Evolutionary conservation across 23 red algal genomes (phyloP).

Genomic region (Gracilaria vermiculophylla): DNA sequence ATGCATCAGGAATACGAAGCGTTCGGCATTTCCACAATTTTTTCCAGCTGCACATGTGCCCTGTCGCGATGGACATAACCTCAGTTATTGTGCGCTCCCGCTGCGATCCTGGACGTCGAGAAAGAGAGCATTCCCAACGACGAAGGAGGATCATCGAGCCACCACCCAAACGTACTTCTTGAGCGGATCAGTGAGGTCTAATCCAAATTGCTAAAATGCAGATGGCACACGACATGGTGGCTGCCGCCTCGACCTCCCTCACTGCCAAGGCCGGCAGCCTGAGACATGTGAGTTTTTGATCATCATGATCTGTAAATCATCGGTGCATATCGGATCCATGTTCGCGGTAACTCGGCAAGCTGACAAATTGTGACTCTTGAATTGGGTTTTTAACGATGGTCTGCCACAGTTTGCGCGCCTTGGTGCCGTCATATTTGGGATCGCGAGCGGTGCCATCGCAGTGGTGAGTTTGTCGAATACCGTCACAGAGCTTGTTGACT

Average conservation of each 20-base stretch:
- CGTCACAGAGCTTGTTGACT: too few relatives aligned
- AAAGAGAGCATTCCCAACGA: too few relatives aligned
- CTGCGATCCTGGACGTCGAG: too few relatives aligned
- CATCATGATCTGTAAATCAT: not conserved
- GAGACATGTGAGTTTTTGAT: slow-evolving; percentile 28
- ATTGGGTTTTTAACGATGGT: not conserved
- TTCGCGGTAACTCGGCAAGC: not conserved
- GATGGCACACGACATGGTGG: slow-evolving; percentile 50
- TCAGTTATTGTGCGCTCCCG: too few relatives aligned
- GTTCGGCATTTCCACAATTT: too few relatives aligned
- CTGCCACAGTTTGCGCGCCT: slow-evolving; percentile 28
- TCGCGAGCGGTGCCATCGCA: slow-evolving; percentile 26
- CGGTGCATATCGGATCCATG: not conserved
- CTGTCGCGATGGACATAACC: too few relatives aligned
- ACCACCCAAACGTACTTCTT: too few relatives aligned
- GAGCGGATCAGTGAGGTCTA: not conserved
- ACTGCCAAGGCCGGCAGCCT: slow-evolving; percentile 23
- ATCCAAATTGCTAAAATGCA: slow-evolving; percentile 15
- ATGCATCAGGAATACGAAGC: too few relatives aligned
- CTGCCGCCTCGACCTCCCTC: slow-evolving; percentile 40
- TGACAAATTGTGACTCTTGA: not conserved
- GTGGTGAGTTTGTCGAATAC: slow-evolving; percentile 52
- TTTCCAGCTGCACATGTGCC: too few relatives aligned
- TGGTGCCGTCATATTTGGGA: slow-evolving; percentile 27
- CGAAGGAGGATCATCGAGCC: too few relatives aligned